phyloP scores from a whole-genome alignment of 495 filamentous ascomycete genomes.

The Aspergillus saccharolyticus region DNA sequence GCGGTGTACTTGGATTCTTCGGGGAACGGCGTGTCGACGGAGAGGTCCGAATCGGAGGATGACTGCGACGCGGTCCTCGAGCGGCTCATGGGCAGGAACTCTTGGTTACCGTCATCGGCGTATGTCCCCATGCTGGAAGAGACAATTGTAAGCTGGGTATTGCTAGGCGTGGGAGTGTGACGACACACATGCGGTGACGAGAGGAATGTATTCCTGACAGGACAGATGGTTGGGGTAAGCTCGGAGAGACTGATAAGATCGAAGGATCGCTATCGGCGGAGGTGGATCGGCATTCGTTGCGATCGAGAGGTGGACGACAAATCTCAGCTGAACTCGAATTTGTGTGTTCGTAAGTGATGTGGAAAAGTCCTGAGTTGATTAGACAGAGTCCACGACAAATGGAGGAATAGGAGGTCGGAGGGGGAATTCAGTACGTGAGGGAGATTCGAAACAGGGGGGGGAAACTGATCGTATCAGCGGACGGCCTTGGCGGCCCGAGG shows the following conservation, averaged over 20 bases:
- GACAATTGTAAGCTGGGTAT: background rate
- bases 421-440: background rate
- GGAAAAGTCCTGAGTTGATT: background rate
- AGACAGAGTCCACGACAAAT: background rate
- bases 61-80: conserved; percentile 25
- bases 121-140: conserved; percentile 29
- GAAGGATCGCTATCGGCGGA: background rate
- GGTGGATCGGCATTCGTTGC: background rate
- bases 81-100: conserved; percentile 25
- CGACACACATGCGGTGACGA: background rate
- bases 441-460: conserved; percentile 1
- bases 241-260: conserved; percentile 1
- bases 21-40: conserved; percentile 33
- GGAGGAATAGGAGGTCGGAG: background rate
- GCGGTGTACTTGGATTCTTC: conserved; percentile 23
- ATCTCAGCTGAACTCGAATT: background rate
- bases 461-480: background rate
- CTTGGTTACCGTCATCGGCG: conserved; percentile 24
- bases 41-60: conserved; percentile 37
- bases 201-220: conserved; percentile 1
- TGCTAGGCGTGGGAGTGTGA: background rate
- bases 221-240: conserved; percentile 2
- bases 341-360: background rate
- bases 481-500: conserved; percentile 1
- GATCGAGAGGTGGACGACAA: background rate